These are phyloP conservation scores for Arthroderma sp. DNA, from an alignment of 2,329 filamentous ascomycete genomes.

Conservation along the genomic window DNA sequence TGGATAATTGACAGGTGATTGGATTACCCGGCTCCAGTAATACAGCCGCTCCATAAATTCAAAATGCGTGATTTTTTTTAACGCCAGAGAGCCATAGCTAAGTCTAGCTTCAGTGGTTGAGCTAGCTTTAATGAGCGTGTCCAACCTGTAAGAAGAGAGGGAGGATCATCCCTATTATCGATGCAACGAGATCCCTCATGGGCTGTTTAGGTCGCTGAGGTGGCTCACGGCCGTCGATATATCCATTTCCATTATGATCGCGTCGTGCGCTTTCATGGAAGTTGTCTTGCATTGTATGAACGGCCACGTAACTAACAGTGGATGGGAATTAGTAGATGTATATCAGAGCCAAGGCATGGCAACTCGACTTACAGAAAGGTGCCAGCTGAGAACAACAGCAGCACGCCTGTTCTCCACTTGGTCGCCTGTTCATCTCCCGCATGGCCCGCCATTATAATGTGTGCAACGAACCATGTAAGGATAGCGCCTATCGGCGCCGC, in stretches of 20 bases:
- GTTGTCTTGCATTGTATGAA: slow-evolving; percentile 90
- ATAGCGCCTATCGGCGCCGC: slow-evolving; percentile 80
- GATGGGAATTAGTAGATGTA: not conserved
- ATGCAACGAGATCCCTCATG: slow-evolving; percentile 32
- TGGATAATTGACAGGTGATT: too few relatives aligned
- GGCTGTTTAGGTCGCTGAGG: slow-evolving; percentile 25
- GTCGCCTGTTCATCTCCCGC: slow-evolving; percentile 44
- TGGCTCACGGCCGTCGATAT: slow-evolving; percentile 26
- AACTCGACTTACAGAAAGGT: slow-evolving; percentile 67
- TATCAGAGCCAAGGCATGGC: not conserved
- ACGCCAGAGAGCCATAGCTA: too few relatives aligned
- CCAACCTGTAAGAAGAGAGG: slow-evolving; percentile 35
- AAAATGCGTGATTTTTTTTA: too few relatives aligned
- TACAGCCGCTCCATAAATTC: too few relatives aligned
- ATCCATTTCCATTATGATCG: slow-evolving; percentile 28
- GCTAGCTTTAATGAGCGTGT: slow-evolving; percentile 29
- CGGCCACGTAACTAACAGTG: slow-evolving; percentile 68
- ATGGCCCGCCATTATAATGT: slow-evolving; percentile 48
- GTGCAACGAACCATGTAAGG: slow-evolving; percentile 66
- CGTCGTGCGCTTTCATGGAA: slow-evolving; percentile 20
- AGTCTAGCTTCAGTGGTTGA: not conserved
- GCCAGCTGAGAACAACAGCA: slow-evolving; percentile 87
- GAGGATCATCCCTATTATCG: slow-evolving; percentile 35
- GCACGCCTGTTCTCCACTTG: slow-evolving; percentile 81
- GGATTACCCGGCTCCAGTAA: too few relatives aligned